Evolutionary conservation across 352 stramenopile species (phyloP).

Genomic region (Pythium guiyangense): DNA sequence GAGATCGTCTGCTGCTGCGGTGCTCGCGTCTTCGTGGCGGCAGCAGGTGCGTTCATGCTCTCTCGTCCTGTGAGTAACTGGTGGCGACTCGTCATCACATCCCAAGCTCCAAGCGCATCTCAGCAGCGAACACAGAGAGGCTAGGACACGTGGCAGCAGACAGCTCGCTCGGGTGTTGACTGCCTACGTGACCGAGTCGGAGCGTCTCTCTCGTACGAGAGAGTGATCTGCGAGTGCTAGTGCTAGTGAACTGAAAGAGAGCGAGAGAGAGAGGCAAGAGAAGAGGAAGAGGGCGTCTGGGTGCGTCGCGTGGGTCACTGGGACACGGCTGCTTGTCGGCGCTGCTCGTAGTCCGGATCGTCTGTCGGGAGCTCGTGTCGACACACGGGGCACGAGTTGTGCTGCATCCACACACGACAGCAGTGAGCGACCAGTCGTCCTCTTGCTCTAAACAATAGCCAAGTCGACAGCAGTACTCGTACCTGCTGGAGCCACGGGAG

Average conservation of each 20-base stretch:
- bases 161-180: too few relatives aligned
- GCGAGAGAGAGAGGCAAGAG: too few relatives aligned
- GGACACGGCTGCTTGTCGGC: conserved; percentile 23
- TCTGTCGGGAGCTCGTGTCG: conserved; percentile 82
- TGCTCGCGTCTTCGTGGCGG: background rate
- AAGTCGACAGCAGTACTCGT: background rate
- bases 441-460: background rate
- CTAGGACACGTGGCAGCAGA: too few relatives aligned
- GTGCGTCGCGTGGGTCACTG: conserved; percentile 3
- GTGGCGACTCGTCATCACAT: too few relatives aligned
- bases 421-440: background rate
- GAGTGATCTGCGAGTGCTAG: too few relatives aligned
- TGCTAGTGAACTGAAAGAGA: too few relatives aligned
- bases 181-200: too few relatives aligned
- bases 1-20: background rate
- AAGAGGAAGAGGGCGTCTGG: too few relatives aligned
- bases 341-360: conserved; percentile 74
- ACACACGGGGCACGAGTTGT: conserved; percentile 87
- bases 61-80: too few relatives aligned
- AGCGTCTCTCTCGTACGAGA: too few relatives aligned
- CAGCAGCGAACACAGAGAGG: too few relatives aligned
- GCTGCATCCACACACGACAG: conserved; percentile 21
- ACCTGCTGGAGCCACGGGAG: conserved; percentile 79
- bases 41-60: background rate
- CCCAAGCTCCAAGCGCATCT: too few relatives aligned